Conservation (phyloP, 2,329 filamentous ascomycete species). For the Colletotrichum magnum region DNA sequence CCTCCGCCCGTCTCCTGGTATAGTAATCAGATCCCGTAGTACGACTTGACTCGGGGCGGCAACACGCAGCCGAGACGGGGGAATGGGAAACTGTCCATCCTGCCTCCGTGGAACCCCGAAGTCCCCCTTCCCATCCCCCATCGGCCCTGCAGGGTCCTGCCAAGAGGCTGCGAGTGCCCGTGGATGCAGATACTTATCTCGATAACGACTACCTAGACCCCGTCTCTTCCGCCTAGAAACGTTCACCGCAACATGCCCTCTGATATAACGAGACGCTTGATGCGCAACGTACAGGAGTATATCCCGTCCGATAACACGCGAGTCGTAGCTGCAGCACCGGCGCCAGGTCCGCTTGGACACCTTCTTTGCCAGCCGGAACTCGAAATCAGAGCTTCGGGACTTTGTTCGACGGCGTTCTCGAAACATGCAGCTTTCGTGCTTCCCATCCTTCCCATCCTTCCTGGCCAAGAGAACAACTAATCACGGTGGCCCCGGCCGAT, state of each 20-base stretch:
- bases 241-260: neutral
- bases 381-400: too few relatives aligned
- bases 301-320: slow-evolving; percentile 24
- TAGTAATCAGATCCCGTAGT: too few relatives aligned
- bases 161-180: neutral
- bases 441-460: neutral
- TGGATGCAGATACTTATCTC: neutral
- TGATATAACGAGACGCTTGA: neutral
- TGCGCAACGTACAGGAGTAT: neutral
- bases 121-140: neutral
- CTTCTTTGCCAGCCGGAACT: slow-evolving; percentile 14
- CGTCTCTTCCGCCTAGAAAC: neutral
- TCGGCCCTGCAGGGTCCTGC: slow-evolving; percentile 21
- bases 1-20: neutral
- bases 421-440: slow-evolving; percentile 27
- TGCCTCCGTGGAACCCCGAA: neutral
- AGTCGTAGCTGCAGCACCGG: slow-evolving; percentile 3
- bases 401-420: slow-evolving; percentile 34
- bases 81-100: neutral
- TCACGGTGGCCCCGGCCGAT: slow-evolving; percentile 10
- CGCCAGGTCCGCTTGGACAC: neutral
- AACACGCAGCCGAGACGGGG: too few relatives aligned
- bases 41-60: too few relatives aligned
- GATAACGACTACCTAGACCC: neutral
- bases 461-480: neutral